phyloP scores from a whole-genome alignment of 495 filamentous ascomycete genomes.

The Amphirosellinia nigrospora region DNA sequence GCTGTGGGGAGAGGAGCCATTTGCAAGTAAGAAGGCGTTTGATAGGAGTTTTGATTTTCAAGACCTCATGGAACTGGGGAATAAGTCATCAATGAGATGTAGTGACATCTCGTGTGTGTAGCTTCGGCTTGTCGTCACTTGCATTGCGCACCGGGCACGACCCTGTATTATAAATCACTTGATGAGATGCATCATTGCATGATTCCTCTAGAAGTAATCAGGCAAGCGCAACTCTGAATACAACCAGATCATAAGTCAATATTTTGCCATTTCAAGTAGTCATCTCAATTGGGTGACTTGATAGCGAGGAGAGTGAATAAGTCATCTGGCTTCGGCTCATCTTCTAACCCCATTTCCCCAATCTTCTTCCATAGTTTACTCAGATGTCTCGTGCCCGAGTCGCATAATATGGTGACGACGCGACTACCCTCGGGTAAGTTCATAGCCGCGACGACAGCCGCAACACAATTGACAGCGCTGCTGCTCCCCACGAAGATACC shows the following conservation, averaged over 20 bases:
- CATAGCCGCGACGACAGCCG: slow-evolving; percentile 79
- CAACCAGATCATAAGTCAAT: slow-evolving; percentile 13
- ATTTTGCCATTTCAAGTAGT: background rate
- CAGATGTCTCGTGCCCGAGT: slow-evolving; percentile 87
- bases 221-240: slow-evolving; percentile 15
- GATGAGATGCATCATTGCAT: slow-evolving; percentile 7
- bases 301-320: slow-evolving; percentile 47
- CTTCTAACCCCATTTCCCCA: slow-evolving; percentile 69
- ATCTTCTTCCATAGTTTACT: slow-evolving; percentile 93
- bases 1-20: slow-evolving; percentile 7
- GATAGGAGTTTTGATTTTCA: background rate
- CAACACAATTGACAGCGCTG: slow-evolving; percentile 94
- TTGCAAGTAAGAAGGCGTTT: slow-evolving; percentile 6
- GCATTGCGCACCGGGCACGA: background rate
- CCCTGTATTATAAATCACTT: slow-evolving; percentile 12
- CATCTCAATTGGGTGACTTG: slow-evolving; percentile 28
- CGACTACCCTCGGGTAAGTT: slow-evolving; percentile 69
- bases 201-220: slow-evolving; percentile 3
- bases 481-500: slow-evolving; percentile 94
- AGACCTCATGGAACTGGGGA: background rate
- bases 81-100: slow-evolving; percentile 11
- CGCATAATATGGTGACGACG: slow-evolving; percentile 91
- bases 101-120: slow-evolving; percentile 4
- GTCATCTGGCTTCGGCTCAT: slow-evolving; percentile 41
- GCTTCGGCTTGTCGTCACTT: slow-evolving; percentile 15